Percentiles rank a stretch among this genome's conserved stretches.
Evolutionary conservation across 306 rosid genomes (phyloP).

Genomic region (Lathyrus oleraceus): DNA sequence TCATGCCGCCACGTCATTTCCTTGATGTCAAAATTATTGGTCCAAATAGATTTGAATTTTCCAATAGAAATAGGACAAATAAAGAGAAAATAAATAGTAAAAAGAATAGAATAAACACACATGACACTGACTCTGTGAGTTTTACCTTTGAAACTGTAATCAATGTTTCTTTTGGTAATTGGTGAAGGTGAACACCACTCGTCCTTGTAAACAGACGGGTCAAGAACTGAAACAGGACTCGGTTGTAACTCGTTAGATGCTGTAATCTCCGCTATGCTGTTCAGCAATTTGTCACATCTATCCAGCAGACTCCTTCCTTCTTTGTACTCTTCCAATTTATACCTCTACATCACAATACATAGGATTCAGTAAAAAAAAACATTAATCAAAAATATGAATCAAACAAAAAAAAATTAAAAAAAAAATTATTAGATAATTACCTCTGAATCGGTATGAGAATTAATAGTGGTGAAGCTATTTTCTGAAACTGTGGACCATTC

Average conservation of each 20-base stretch:
- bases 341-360: slow-evolving; percentile 45
- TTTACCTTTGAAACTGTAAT: slow-evolving; percentile 41
- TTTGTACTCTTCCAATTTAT: slow-evolving; percentile 58
- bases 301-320: slow-evolving; percentile 73
- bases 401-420: too few species aligned
- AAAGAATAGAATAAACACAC: too few species aligned
- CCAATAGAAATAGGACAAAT: slow-evolving; percentile 11
- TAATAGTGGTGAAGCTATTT: slow-evolving; percentile 56
- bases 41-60: slow-evolving; percentile 33
- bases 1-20: slow-evolving; percentile 32
- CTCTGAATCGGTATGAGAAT: slow-evolving; percentile 73
- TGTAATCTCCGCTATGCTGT: slow-evolving; percentile 80
- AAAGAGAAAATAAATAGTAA: neutral
- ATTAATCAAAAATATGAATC: too few species aligned
- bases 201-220: slow-evolving; percentile 85
- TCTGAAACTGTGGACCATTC: slow-evolving; percentile 79
- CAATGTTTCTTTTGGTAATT: slow-evolving; percentile 75
- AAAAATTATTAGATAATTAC: slow-evolving; percentile 30
- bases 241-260: slow-evolving; percentile 78
- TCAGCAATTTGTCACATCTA: slow-evolving; percentile 80
- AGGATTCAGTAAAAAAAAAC: neutral
- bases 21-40: slow-evolving; percentile 32
- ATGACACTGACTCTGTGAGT: neutral
- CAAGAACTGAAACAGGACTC: slow-evolving; percentile 94
- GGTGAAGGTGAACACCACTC: slow-evolving; percentile 87